These are phyloP conservation scores for Emmonsiellopsis sp. DNA, from an alignment of 2,329 filamentous ascomycete genomes.

Conservation along the genomic window DNA sequence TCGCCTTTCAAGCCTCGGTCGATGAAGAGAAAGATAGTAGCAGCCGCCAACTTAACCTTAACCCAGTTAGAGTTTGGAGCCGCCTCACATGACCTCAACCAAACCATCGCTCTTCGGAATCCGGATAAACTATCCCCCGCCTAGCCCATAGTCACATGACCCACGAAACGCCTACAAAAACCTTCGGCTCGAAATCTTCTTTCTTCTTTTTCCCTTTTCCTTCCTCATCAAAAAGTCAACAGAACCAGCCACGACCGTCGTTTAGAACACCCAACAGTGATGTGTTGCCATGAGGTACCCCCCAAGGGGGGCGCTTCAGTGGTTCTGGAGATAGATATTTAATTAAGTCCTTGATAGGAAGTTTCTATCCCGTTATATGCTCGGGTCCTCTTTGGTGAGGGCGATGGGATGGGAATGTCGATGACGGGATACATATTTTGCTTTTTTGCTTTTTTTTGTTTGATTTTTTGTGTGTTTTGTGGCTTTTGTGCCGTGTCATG, in stretches of 20 bases:
- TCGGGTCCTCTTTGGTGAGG: conserved; percentile 59
- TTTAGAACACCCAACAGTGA: conserved; percentile 44
- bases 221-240: conserved; percentile 48
- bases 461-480: not conserved
- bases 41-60: too few relatives aligned
- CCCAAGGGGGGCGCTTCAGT: conserved; percentile 36
- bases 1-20: too few relatives aligned
- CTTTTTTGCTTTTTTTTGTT: not conserved
- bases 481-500: not conserved
- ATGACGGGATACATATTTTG: conserved; percentile 50
- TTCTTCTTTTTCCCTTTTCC: conserved; percentile 31
- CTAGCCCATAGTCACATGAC: conserved; percentile 18
- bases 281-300: conserved; percentile 54
- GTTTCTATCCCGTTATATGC: conserved; percentile 50
- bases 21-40: too few relatives aligned
- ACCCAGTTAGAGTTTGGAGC: too few relatives aligned
- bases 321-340: conserved; percentile 54
- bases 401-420: conserved; percentile 63
- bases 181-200: conserved; percentile 10
- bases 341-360: conserved; percentile 56
- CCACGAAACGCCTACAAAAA: conserved; percentile 19
- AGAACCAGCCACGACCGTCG: conserved; percentile 62
- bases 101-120: too few relatives aligned
- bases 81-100: too few relatives aligned
- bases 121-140: conserved; percentile 16